phyloP scores from a whole-genome alignment of 768 basidiomycete species.

The Collybiopsis luxurians region DNA sequence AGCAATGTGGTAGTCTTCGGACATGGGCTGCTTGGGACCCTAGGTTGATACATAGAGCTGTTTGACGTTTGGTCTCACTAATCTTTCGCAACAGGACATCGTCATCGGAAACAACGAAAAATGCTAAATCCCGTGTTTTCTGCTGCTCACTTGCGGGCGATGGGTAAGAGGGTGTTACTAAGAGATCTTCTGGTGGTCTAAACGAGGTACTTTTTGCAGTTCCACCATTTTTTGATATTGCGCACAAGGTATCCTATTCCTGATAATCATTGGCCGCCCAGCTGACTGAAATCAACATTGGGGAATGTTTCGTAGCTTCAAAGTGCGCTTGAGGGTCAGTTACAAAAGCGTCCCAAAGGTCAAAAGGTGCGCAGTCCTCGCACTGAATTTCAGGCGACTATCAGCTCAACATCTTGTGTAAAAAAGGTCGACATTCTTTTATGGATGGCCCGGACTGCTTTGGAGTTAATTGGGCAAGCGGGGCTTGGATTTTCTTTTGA shows the following conservation, averaged over 20 bases:
- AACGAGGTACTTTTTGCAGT: background rate
- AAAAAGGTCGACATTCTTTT: background rate
- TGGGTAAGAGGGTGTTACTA: conserved; percentile 20
- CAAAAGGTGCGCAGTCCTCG: conserved; percentile 9
- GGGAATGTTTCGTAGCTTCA: background rate
- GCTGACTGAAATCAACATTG: background rate
- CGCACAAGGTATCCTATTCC: background rate
- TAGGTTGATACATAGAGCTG: background rate
- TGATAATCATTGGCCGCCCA: too few relatives aligned
- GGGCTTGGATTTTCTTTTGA: conserved; percentile 6
- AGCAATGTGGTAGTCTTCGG: conserved; percentile 1
- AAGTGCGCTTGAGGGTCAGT: background rate
- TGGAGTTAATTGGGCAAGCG: conserved; percentile 2
- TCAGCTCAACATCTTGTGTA: background rate
- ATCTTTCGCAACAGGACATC: conserved; percentile 10
- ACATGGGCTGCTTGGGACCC: background rate
- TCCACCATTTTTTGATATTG: background rate
- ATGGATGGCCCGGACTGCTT: conserved; percentile 3
- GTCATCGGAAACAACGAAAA: conserved; percentile 31
- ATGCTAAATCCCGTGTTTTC: conserved; percentile 35
- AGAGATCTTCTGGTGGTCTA: background rate
- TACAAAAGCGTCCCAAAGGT: background rate
- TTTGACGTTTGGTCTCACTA: background rate
- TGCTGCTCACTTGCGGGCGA: conserved; percentile 26
- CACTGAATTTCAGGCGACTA: background rate